Base-by-base conservation (phyloP, 352 stramenopile species). In the Pythium monospermum region DNA sequence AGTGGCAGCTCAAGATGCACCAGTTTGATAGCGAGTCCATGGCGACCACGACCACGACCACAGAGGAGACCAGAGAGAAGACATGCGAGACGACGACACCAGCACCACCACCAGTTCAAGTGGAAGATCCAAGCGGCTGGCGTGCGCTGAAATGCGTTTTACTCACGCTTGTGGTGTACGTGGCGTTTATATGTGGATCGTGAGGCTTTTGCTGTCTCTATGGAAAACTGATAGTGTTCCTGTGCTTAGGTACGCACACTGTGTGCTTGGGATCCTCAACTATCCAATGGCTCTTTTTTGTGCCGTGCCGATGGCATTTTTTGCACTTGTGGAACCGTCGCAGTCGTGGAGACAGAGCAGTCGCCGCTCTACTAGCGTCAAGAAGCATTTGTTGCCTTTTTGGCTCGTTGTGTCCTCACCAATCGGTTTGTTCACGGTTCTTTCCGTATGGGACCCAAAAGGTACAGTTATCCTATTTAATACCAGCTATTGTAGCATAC, bases 251-350 rank as follows among this genome's bases (percentile, higher is more conserved):
- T 83, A 72, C 48, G 56, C 71, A 8, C 82, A 91, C 65, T 85
- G 76, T 43, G 71, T 88, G 44, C 47, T 93, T 37, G 79, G 77
- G 3, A 83, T 93, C 21, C 57, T 91, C 30, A 93, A 93, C 57
- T 93, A 90, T 61, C 73, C 82, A 2, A 83, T 93, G 73, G 80
- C 82, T 41, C 57, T 89, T 35, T 80, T 87, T 37, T 78, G 78
- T 32, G 74, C 77, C 0, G 53, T 88, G 27, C 68, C 69, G 1
- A 88, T 78, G 73, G 60, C 71, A 11, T 66, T 77, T 10, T 89
- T 91, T 38, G 59, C 76, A 7, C 70, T 81, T 8, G 52, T 88
- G 10, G 66, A 71, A 16, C 76, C 80, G 27, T 53, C 57, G 2
- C 22, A 6, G 18, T 42, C 25, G 23, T 30, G 52, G 7, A 5